phyloP scores from a whole-genome alignment of 352 stramenopile genomes.

The Elongisporangium undulatum region DNA sequence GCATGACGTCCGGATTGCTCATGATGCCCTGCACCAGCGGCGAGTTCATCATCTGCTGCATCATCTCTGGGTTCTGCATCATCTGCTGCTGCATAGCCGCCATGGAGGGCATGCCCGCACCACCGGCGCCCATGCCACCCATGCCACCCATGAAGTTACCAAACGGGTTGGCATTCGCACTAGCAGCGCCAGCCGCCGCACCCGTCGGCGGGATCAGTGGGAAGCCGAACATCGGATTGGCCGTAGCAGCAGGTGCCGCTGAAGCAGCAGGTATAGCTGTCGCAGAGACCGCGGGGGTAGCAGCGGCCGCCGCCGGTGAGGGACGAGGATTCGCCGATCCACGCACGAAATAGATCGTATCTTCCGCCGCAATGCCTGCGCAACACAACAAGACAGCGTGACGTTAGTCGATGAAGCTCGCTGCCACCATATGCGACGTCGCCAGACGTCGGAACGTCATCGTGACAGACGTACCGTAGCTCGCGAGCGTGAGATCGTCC shows the following conservation, averaged over 20 bases:
- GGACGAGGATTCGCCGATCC: slow-evolving; percentile 38
- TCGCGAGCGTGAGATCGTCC: slow-evolving; percentile 78
- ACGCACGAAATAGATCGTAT: slow-evolving; percentile 86
- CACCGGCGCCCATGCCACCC: slow-evolving; percentile 18
- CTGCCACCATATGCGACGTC: background rate
- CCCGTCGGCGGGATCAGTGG: slow-evolving; percentile 33
- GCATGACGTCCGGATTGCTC: slow-evolving; percentile 96
- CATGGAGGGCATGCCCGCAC: slow-evolving; percentile 56
- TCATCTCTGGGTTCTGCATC: slow-evolving; percentile 86
- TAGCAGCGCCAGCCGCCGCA: slow-evolving; percentile 6
- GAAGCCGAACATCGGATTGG: slow-evolving; percentile 46
- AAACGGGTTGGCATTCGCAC: slow-evolving; percentile 44
- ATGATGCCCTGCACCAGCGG: slow-evolving; percentile 92
- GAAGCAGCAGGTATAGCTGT: slow-evolving; percentile 10
- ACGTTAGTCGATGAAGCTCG: background rate
- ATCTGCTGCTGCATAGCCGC: slow-evolving; percentile 85
- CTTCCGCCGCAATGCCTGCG: slow-evolving; percentile 64
- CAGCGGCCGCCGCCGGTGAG: slow-evolving; percentile 10
- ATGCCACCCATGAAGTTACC: slow-evolving; percentile 41
- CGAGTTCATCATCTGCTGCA: slow-evolving; percentile 87
- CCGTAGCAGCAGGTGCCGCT: slow-evolving; percentile 9
- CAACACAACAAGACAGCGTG: background rate
- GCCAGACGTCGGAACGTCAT: background rate
- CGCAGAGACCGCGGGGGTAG: slow-evolving; percentile 12
- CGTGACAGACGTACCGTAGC: slow-evolving; percentile 55